Percentiles rank a stretch among this genome's conserved stretches.
These are phyloP conservation scores for Pythium chondricola DNA, from an alignment of 352 stramenopile species.

Conservation along the genomic window DNA sequence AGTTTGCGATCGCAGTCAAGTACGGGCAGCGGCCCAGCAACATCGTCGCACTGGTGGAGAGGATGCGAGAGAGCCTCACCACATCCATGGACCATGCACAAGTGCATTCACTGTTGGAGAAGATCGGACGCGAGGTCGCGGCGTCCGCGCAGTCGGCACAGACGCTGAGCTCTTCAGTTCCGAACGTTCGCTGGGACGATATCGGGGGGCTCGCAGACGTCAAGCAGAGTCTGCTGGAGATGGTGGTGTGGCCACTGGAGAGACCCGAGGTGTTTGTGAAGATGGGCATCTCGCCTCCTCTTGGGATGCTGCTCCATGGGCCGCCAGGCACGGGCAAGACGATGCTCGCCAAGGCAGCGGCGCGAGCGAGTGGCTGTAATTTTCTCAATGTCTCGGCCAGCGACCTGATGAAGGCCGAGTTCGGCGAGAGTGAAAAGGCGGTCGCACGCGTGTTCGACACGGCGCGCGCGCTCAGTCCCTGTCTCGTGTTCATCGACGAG, in stretches of 20 bases:
- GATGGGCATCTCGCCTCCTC: constrained; percentile 75
- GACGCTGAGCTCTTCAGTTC: constrained; percentile 38
- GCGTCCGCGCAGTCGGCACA: constrained; percentile 26
- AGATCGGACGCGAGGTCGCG: constrained; percentile 39
- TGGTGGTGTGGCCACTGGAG: constrained; percentile 83
- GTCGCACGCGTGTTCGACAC: constrained; percentile 68
- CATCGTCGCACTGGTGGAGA: constrained; percentile 44
- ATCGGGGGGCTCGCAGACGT: constrained; percentile 65
- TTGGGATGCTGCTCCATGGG: constrained; percentile 72
- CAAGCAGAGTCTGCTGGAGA: constrained; percentile 77
- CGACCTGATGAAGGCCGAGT: constrained; percentile 74
- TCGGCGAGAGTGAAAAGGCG: constrained; percentile 82
- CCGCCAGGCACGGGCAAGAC: constrained; percentile 83
- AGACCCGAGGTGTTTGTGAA: constrained; percentile 69
- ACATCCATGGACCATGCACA: constrained; percentile 1
- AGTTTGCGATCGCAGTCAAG: constrained; percentile 53
- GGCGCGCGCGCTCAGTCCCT: constrained; percentile 65
- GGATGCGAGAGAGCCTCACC: constrained; percentile 18
- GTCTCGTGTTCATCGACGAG: constrained; percentile 86
- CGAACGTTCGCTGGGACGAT: constrained; percentile 62
- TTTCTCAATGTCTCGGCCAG: constrained; percentile 76
- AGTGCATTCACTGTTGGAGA: constrained; percentile 39
- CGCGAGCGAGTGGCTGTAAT: constrained; percentile 74
- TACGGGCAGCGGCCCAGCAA: constrained; percentile 78
- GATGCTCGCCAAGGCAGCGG: constrained; percentile 78